Evolutionary conservation across 345 rosid species (phyloP).

Genomic region (Populus alba): DNA sequence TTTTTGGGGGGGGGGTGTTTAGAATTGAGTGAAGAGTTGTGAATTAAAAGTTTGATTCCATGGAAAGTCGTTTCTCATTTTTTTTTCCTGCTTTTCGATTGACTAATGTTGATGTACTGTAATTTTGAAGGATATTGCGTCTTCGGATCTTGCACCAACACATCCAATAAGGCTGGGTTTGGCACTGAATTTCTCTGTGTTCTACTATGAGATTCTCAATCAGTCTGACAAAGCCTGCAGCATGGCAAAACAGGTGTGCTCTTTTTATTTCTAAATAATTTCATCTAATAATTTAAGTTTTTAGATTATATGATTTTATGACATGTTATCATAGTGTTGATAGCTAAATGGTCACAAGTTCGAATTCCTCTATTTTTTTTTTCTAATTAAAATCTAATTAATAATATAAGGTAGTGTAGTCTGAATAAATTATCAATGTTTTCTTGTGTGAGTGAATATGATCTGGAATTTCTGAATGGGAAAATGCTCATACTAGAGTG

Average conservation of each 20-base stretch:
- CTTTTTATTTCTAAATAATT: neutral
- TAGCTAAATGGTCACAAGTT: too few species aligned
- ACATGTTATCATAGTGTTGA: too few species aligned
- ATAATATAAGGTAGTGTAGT: too few species aligned
- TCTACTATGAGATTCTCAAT: constrained; percentile 87
- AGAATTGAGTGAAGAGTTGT: neutral
- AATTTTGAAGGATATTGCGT: constrained; percentile 55
- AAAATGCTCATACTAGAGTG: neutral
- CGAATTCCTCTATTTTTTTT: too few species aligned
- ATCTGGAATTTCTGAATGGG: neutral
- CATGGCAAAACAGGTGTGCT: constrained; percentile 81
- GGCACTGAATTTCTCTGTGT: constrained; percentile 84
- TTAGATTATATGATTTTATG: neutral
- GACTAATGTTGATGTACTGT: neutral
- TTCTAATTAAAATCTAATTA: too few species aligned
- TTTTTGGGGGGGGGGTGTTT: neutral
- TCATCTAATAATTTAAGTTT: neutral
- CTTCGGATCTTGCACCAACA: constrained; percentile 80
- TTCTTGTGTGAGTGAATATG: neutral
- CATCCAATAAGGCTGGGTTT: constrained; percentile 88
- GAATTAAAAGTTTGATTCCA: neutral
- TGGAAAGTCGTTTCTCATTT: neutral
- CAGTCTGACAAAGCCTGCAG: constrained; percentile 88
- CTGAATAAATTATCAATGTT: neutral
- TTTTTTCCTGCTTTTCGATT: neutral